These are phyloP conservation scores for Sporobolus alterniflorus DNA, from an alignment of 202 grass and related monocot species.

Conservation along the genomic window DNA sequence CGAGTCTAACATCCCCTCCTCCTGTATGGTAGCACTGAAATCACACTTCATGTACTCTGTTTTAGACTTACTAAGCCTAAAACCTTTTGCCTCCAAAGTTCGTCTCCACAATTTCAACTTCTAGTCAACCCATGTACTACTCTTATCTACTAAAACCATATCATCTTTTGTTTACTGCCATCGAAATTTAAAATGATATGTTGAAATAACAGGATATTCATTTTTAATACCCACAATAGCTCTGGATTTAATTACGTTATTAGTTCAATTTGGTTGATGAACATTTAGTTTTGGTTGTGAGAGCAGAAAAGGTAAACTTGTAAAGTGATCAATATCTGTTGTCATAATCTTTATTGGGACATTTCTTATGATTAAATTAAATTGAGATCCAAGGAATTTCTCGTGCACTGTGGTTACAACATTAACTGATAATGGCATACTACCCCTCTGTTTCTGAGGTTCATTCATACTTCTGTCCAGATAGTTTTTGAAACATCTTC, in stretches of 20 bases:
- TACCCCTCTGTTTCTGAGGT: not conserved
- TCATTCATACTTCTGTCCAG: too few relatives aligned
- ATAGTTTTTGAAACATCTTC: constrained; percentile 2
- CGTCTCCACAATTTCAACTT: too few relatives aligned
- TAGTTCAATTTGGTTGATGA: not conserved
- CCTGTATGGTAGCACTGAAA: too few relatives aligned
- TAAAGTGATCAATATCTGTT: not conserved
- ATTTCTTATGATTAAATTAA: not conserved
- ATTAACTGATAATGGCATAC: not conserved
- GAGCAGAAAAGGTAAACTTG: not conserved
- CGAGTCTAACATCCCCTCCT: too few relatives aligned
- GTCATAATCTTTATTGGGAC: not conserved
- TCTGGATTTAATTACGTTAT: not conserved
- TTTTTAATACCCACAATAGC: not conserved
- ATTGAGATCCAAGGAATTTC: not conserved
- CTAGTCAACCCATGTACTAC: too few relatives aligned
- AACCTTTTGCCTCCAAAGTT: too few relatives aligned
- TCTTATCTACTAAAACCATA: too few relatives aligned
- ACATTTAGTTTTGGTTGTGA: not conserved
- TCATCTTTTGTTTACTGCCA: not conserved
- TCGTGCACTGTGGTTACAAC: not conserved
- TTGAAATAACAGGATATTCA: not conserved
- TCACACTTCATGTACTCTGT: too few relatives aligned
- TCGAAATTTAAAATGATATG: not conserved
- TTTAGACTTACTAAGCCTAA: too few relatives aligned